Percentiles rank a stretch among this genome's conserved stretches.
These are phyloP conservation scores for Pichia occidentalis DNA, from an alignment of 805 yeast genomes.

Conservation along the genomic window DNA sequence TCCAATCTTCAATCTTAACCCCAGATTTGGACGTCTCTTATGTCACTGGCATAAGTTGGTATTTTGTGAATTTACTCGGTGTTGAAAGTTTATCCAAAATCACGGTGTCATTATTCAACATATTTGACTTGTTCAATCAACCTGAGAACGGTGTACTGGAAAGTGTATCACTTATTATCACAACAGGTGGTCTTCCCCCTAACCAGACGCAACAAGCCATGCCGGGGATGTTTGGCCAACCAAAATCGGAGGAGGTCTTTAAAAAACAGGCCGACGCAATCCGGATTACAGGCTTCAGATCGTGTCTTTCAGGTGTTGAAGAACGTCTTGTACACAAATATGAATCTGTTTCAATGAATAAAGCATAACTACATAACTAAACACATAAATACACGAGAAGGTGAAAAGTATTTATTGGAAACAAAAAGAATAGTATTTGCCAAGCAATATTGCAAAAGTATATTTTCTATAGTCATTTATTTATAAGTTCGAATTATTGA, in stretches of 20 bases:
- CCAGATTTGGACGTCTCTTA: conserved; percentile 83
- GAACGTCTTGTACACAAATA: conserved; percentile 38
- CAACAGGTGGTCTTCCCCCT: conserved; percentile 8
- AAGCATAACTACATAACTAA: background rate
- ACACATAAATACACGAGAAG: no score
- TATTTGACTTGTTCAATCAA: conserved; percentile 38
- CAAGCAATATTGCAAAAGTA: no score
- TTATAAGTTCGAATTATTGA: no score
- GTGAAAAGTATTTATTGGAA: no score
- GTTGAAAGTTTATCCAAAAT: conserved; percentile 55
- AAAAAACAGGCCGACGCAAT: conserved; percentile 39
- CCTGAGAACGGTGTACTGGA: conserved; percentile 11
- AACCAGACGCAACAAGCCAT: background rate
- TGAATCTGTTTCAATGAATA: background rate
- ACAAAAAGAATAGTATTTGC: no score
- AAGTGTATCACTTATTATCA: conserved; percentile 5
- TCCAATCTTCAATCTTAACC: conserved; percentile 82
- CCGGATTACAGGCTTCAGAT: conserved; percentile 11
- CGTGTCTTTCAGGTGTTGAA: conserved; percentile 53
- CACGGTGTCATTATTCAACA: conserved; percentile 57
- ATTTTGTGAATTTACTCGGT: conserved; percentile 82
- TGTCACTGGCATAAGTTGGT: conserved; percentile 95
- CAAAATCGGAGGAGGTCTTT: conserved; percentile 58
- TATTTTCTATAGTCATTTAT: no score
- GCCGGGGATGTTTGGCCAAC: conserved; percentile 33